phyloP scores from a whole-genome alignment of 495 filamentous ascomycete species.

The Pyrenopolyporus hunteri region DNA sequence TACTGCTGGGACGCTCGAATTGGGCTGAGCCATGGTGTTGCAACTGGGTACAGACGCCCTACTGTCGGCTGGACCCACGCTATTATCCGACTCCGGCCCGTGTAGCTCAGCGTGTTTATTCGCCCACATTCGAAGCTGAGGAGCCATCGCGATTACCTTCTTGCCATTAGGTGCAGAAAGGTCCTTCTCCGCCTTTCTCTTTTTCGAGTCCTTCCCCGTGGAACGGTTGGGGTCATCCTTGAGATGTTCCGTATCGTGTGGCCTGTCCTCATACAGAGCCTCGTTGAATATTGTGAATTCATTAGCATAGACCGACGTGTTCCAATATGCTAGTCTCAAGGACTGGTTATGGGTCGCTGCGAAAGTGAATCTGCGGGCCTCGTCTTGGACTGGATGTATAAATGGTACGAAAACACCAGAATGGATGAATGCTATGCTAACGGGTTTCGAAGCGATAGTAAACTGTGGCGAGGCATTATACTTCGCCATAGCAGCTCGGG shows the following conservation, averaged over 20 bases:
- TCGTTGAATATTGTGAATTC: conserved; percentile 64
- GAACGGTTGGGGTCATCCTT: conserved; percentile 41
- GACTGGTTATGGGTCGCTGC: conserved; percentile 72
- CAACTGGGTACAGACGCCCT: conserved; percentile 28
- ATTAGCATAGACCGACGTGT: conserved; percentile 75
- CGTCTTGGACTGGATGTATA: conserved; percentile 58
- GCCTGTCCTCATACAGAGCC: conserved; percentile 46
- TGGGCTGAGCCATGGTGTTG: conserved; percentile 30
- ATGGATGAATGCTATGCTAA: conserved; percentile 80
- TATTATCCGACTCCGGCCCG: conserved; percentile 47
- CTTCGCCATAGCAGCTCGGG: conserved; percentile 75
- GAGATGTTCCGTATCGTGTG: conserved; percentile 45
- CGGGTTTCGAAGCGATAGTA: conserved; percentile 80
- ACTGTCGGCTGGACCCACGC: conserved; percentile 20
- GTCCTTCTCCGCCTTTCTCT: conserved; percentile 65
- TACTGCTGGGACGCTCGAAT: conserved; percentile 10
- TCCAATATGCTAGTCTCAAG: conserved; percentile 81
- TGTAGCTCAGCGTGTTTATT: conserved; percentile 86
- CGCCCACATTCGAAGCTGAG: conserved; percentile 86
- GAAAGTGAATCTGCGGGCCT: conserved; percentile 70
- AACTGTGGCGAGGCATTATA: conserved; percentile 80
- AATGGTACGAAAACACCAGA: conserved; percentile 86
- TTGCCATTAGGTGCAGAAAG: conserved; percentile 59
- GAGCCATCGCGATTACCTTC: conserved; percentile 58
- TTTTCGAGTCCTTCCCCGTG: conserved; percentile 67